Conservation (phyloP, 2,329 filamentous ascomycete species). For the Aspergillus pseudoviridinutans region DNA sequence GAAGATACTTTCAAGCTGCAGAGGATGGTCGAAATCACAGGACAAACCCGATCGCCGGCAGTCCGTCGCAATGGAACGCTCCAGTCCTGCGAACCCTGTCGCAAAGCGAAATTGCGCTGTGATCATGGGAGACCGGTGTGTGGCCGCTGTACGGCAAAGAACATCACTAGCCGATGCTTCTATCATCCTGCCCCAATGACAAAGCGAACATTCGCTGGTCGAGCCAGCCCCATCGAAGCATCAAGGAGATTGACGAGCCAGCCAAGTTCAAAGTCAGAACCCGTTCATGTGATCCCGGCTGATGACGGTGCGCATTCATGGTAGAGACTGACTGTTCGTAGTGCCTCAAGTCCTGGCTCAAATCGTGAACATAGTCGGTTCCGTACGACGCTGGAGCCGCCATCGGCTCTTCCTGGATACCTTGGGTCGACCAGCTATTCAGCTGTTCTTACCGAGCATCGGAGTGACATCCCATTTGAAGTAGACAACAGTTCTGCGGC, state of each 20-base stretch:
- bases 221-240: constrained; percentile 6
- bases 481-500: constrained; percentile 19
- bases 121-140: constrained; percentile 34
- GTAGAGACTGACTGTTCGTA: constrained; percentile 6
- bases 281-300: background rate
- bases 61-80: constrained; percentile 35
- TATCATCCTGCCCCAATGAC: constrained; percentile 40
- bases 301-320: background rate
- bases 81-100: constrained; percentile 37
- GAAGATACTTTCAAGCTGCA: background rate
- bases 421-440: constrained; percentile 34
- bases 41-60: constrained; percentile 14
- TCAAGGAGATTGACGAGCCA: constrained; percentile 16
- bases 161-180: constrained; percentile 29
- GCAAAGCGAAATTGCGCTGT: constrained; percentile 35
- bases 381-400: constrained; percentile 20
- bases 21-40: constrained; percentile 5
- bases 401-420: constrained; percentile 28
- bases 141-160: constrained; percentile 27
- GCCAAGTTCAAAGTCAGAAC: constrained; percentile 21
- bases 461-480: constrained; percentile 30
- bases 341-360: constrained; percentile 23
- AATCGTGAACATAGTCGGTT: constrained; percentile 14
- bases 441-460: constrained; percentile 32
- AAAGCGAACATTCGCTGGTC: constrained; percentile 18